Conservation (phyloP, 2,329 filamentous ascomycete genomes). For the Penicillium griseofulvum region DNA sequence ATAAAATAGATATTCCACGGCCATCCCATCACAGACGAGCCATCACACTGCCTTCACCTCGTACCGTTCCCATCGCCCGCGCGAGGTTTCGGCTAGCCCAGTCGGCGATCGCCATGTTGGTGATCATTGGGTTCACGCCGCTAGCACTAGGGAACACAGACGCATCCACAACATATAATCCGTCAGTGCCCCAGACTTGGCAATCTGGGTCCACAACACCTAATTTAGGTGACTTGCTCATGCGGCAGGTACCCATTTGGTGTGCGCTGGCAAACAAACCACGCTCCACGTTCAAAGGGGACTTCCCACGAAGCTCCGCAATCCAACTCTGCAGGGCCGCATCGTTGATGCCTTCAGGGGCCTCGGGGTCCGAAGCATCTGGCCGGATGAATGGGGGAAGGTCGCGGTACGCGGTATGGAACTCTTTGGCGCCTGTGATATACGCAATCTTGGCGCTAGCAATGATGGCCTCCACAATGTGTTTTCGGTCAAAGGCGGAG, state of each 20-base stretch:
- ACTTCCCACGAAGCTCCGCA: conserved; percentile 44
- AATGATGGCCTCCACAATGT: conserved; percentile 69
- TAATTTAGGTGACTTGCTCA: conserved; percentile 42
- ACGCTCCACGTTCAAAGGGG: conserved; percentile 49
- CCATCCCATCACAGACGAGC: conserved; percentile 23
- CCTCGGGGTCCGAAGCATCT: conserved; percentile 20
- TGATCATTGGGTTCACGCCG: conserved; percentile 54
- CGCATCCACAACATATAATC: conserved; percentile 50
- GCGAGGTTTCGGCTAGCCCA: conserved; percentile 45
- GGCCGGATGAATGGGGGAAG: conserved; percentile 62
- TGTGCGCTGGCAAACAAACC: conserved; percentile 47
- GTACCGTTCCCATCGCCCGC: conserved; percentile 25
- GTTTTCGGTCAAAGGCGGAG: conserved; percentile 68
- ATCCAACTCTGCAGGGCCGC: conserved; percentile 56
- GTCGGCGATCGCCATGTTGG: conserved; percentile 52
- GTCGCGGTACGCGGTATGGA: conserved; percentile 63
- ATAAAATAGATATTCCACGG: not conserved
- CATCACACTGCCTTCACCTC: conserved; percentile 13
- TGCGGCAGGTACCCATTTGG: conserved; percentile 53
- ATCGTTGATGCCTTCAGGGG: conserved; percentile 52
- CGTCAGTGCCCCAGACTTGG: conserved; percentile 48
- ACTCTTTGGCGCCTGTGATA: conserved; percentile 75
- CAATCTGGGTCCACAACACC: conserved; percentile 48
- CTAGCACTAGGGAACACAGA: conserved; percentile 52
- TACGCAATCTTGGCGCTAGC: conserved; percentile 74